Percentiles rank a stretch among this genome's conserved stretches.
phyloP scores from a whole-genome alignment of 140 eudicot species.

The Cichorium intybus region DNA sequence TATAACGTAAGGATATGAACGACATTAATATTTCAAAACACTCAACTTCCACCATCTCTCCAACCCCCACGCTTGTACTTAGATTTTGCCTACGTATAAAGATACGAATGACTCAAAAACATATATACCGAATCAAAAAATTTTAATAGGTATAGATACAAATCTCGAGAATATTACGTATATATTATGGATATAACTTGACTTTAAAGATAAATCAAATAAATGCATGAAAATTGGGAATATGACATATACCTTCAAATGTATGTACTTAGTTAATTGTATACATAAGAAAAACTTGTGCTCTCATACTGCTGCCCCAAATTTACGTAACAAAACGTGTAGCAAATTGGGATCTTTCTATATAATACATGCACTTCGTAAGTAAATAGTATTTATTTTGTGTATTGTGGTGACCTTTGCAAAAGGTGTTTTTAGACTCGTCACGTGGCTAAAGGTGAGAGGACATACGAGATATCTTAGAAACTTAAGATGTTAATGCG shows the following conservation, averaged over 20 bases:
- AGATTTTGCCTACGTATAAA: conserved; percentile 14
- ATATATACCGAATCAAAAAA: conserved; percentile 6
- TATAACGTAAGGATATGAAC: conserved; percentile 17
- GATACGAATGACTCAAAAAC: conserved; percentile 23
- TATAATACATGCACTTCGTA: no score
- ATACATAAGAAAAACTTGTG: background rate
- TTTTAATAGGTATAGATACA: conserved; percentile 11
- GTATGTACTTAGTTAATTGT: background rate
- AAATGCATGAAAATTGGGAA: background rate
- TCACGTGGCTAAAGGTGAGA: no score
- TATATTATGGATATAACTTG: conserved; percentile 19
- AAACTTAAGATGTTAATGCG: no score
- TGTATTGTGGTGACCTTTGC: no score
- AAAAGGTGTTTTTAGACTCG: no score
- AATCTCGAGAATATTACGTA: conserved; percentile 17
- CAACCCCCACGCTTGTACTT: conserved; percentile 26
- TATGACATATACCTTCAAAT: background rate
- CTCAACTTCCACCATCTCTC: conserved; percentile 33
- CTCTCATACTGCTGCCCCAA: background rate
- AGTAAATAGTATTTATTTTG: no score
- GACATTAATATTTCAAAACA: conserved; percentile 21
- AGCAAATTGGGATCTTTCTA: no score
- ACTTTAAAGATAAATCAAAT: background rate
- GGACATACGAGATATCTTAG: no score
- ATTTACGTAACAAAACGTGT: background rate